These are phyloP conservation scores for Trametes maxima DNA, from an alignment of 768 basidiomycete species.

Conservation along the genomic window DNA sequence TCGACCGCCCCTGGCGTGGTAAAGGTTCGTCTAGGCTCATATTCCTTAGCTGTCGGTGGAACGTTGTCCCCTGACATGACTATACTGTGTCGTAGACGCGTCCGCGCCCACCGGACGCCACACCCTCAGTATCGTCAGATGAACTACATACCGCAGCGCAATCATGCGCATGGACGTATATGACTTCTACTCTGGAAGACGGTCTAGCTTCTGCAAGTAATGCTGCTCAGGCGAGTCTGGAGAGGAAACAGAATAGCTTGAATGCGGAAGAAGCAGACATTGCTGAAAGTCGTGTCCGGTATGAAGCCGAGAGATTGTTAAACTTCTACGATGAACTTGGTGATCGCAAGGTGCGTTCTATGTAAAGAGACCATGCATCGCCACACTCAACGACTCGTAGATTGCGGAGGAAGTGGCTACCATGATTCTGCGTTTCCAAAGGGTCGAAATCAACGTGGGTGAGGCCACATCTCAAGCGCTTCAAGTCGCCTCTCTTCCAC, in stretches of 20 bases:
- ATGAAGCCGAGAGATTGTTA: conserved; percentile 45
- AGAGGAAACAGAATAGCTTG: conserved; percentile 38
- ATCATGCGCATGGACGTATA: conserved; percentile 60
- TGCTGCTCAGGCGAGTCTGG: conserved; percentile 42
- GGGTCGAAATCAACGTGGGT: not conserved
- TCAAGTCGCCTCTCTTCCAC: not conserved
- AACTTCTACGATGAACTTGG: conserved; percentile 51
- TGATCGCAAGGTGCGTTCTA: conserved; percentile 36
- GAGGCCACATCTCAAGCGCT: conserved; percentile 6
- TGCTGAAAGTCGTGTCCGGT: conserved; percentile 43
- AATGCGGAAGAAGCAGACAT: conserved; percentile 43
- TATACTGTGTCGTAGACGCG: conserved; percentile 5
- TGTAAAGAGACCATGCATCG: too few species aligned
- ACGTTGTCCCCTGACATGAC: not conserved
- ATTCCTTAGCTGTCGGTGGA: not conserved
- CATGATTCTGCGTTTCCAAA: conserved; percentile 2
- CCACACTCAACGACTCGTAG: not conserved
- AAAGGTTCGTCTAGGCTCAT: conserved; percentile 1
- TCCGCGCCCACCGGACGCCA: not conserved
- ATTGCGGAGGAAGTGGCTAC: conserved; percentile 3
- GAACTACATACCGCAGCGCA: conserved; percentile 53
- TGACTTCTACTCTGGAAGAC: conserved; percentile 58
- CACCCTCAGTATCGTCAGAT: conserved; percentile 13
- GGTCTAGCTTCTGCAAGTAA: conserved; percentile 45
- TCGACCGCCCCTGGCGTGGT: not conserved